These are phyloP conservation scores for Cryphonectria carpinicola DNA, from an alignment of 2,329 filamentous ascomycete species.

Conservation along the genomic window DNA sequence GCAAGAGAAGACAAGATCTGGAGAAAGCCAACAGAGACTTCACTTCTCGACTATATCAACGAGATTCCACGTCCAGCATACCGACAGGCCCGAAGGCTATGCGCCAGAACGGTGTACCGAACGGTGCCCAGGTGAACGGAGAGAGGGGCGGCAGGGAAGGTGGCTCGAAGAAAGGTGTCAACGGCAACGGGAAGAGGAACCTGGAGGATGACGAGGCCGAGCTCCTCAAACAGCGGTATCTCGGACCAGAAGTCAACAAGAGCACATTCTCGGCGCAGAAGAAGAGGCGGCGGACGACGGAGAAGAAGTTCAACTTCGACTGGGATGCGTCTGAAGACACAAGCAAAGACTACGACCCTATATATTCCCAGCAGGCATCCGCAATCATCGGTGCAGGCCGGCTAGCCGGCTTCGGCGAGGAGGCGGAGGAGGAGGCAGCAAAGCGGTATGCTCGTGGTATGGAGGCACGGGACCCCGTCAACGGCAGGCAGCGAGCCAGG, in stretches of 20 bases:
- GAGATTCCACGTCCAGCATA: constrained; percentile 42
- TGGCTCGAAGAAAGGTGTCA: constrained; percentile 38
- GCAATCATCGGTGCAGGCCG: constrained; percentile 57
- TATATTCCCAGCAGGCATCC: constrained; percentile 72
- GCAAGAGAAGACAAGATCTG: constrained; percentile 37
- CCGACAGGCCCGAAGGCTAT: constrained; percentile 77
- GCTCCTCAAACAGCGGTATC: constrained; percentile 79
- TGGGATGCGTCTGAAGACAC: constrained; percentile 97
- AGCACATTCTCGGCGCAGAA: constrained; percentile 91
- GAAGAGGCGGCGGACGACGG: constrained; percentile 88
- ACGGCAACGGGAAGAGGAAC: constrained; percentile 45
- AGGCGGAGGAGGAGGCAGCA: constrained; percentile 58
- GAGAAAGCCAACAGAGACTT: constrained; percentile 35
- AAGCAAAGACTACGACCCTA: constrained; percentile 77
- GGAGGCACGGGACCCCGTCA: constrained; percentile 73
- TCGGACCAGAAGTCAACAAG: constrained; percentile 85
- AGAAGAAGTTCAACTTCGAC: constrained; percentile 98
- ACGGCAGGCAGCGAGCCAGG: constrained; percentile 75
- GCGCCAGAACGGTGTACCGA: constrained; percentile 43
- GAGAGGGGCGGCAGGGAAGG: constrained; percentile 19
- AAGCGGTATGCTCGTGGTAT: constrained; percentile 69
- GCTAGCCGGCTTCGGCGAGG: constrained; percentile 56
- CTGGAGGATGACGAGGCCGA: constrained; percentile 72
- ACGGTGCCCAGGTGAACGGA: constrained; percentile 34
- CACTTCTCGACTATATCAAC: constrained; percentile 33